These are phyloP conservation scores for Corchorus olitorius DNA, from an alignment of 345 rosid genomes.

Conservation along the genomic window DNA sequence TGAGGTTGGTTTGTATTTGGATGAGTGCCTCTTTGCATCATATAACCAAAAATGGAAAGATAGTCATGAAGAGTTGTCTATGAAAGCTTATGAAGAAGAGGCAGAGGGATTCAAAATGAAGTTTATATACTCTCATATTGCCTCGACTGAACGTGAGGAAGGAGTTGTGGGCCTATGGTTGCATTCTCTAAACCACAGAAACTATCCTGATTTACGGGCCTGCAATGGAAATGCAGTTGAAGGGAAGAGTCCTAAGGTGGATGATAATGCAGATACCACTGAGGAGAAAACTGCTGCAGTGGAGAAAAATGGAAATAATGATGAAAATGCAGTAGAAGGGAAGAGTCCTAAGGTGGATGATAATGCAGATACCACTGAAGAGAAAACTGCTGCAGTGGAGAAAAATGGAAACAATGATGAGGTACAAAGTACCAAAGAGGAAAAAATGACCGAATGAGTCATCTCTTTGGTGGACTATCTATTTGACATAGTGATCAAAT, in stretches of 20 bases:
- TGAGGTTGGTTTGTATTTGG: conserved; percentile 95
- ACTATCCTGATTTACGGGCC: conserved; percentile 65
- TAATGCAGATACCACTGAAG: not conserved
- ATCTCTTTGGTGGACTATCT: not conserved
- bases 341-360: conserved; percentile 1
- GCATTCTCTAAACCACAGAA: conserved; percentile 87
- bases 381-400: not conserved
- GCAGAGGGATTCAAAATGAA: conserved; percentile 85
- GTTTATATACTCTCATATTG: conserved; percentile 80
- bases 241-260: not conserved
- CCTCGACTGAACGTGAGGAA: conserved; percentile 76
- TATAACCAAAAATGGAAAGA: conserved; percentile 82
- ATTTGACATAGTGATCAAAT: not conserved
- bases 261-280: not conserved
- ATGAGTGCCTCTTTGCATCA: conserved; percentile 84
- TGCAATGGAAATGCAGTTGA: conserved; percentile 5
- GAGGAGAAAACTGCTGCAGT: not conserved
- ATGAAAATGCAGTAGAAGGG: not conserved
- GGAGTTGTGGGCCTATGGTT: conserved; percentile 87
- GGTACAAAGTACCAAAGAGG: not conserved
- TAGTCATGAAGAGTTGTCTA: conserved; percentile 82
- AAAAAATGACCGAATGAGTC: not conserved
- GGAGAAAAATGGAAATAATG: not conserved
- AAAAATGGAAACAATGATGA: not conserved
- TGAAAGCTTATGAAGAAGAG: conserved; percentile 68